Base-by-base conservation (phyloP, 1,284 basidiomycete genomes). In the Fomes fomentarius region DNA sequence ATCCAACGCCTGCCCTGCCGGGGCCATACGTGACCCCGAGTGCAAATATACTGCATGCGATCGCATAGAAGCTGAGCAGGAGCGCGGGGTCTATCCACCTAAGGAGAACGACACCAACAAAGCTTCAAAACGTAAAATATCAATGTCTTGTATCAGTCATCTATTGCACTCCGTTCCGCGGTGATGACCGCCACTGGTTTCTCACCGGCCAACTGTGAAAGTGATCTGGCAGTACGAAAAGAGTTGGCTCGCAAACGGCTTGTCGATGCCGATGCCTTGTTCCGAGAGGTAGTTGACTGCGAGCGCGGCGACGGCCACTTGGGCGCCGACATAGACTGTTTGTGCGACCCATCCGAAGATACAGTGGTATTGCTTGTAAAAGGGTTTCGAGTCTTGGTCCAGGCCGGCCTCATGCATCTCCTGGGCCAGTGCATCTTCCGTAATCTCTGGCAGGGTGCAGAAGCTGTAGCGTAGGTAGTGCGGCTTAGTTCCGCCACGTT, bases 171-270 rank as follows among this genome's bases (percentile, higher is more conserved):
- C n/a, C n/a, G n/a, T n/a, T n/a, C n/a, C n/a, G n/a, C n/a, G n/a
- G n/a, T n/a, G n/a, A n/a, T n/a, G n/a, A n/a, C n/a, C n/a, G n/a
- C n/a, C n/a, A n/a, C n/a, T n/a, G n/a, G n/a, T n/a, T n/a, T n/a
- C n/a, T n/a, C n/a, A 85, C 74, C 85, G 79, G 58, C 81, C 85
- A 46, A 85, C 73, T 9, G 87, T 87, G 73, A 91, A 91, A 8
- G 84, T 84, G 66, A 90, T 79, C 60, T 91, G 84, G 62, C 83
- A 89, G 69, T 85, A 84, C 5, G 86, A 89, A 66, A 89, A 86
- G 50, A 90, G 70, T 51, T 84, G 74, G 42, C 86, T 83, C 21
- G 84, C 87, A 49, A 70, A 69, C 2, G 81, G 68, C 47, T 79
- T 72, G 48, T 66, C 64, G 65, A 85, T 80, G n/a, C 82, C 80